A percentile compares a stretch with the other conserved stretches of the same genome.
Evolutionary conservation across 345 rosid species (phyloP).

Genomic region (Abelmoschus esculentus): DNA sequence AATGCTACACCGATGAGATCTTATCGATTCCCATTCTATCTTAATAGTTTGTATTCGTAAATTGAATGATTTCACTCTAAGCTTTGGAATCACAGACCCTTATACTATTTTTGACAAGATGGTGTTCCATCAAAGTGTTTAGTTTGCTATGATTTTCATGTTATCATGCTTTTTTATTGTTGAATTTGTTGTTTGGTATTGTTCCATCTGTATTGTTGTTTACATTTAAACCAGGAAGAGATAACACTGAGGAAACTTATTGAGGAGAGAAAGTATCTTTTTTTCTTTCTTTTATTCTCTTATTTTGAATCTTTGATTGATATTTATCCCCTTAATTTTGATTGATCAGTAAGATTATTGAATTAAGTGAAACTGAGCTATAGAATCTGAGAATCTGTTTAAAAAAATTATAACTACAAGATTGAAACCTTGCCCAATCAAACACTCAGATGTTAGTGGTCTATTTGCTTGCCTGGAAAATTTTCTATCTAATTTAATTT

Average conservation of each 20-base stretch:
- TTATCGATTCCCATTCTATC: constrained; percentile 22
- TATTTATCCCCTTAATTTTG: constrained; percentile 22
- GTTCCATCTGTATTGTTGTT: neutral
- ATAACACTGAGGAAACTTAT: constrained; percentile 45
- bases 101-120: neutral
- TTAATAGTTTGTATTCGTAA: constrained; percentile 30
- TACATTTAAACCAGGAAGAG: constrained; percentile 46
- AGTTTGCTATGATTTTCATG: neutral
- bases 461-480: constrained; percentile 15
- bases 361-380: constrained; percentile 43
- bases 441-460: constrained; percentile 54
- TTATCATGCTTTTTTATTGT: neutral
- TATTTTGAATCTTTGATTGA: neutral
- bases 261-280: constrained; percentile 72
- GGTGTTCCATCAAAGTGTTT: neutral
- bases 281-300: neutral
- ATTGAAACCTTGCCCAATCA: constrained; percentile 54
- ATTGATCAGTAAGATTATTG: constrained; percentile 42
- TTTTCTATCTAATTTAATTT: constrained; percentile 3
- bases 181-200: neutral
- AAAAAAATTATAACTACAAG: constrained; percentile 51
- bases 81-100: neutral
- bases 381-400: constrained; percentile 19
- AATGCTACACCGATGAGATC: no score
- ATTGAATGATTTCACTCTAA: neutral